These are phyloP conservation scores for Mitragyna speciosa DNA, from an alignment of 257 asterid genomes.

Conservation along the genomic window DNA sequence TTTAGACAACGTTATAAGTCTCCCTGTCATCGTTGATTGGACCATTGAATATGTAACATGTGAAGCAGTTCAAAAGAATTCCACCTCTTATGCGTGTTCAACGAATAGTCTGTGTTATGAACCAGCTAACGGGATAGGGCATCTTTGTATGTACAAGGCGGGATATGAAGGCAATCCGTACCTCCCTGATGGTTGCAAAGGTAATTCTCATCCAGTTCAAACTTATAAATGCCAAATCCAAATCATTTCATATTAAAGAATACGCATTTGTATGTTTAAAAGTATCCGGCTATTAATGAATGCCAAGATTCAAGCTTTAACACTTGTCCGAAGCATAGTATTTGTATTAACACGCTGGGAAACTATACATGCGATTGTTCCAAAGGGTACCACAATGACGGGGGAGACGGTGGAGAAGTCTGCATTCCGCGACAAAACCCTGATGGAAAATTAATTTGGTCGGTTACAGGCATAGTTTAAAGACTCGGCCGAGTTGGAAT, in stretches of 20 bases:
- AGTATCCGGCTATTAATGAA: constrained; percentile 6
- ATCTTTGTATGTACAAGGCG: not conserved
- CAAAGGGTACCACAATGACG: constrained; percentile 1
- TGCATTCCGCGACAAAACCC: not conserved
- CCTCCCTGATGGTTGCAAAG: not conserved
- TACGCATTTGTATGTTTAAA: not conserved
- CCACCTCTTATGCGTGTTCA: not conserved
- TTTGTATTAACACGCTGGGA: not conserved
- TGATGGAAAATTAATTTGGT: too few species aligned
- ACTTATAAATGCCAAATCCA: too few species aligned
- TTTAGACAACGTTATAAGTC: not conserved
- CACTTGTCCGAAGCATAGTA: not conserved
- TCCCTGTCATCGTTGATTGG: constrained; percentile 10
- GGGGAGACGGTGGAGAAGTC: not conserved
- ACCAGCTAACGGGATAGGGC: not conserved
- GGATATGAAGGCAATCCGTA: constrained; percentile 6
- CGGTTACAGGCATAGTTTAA: too few species aligned
- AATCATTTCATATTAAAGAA: too few species aligned
- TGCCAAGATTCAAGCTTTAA: not conserved
- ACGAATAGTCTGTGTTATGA: too few species aligned
- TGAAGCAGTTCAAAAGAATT: not conserved
- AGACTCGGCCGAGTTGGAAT: too few species aligned
- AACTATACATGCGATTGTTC: not conserved
- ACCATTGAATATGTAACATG: not conserved
- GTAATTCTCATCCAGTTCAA: not conserved